Evolutionary conservation across 2,329 filamentous ascomycete genomes (phyloP).

Genomic region (Aulographum hederae): DNA sequence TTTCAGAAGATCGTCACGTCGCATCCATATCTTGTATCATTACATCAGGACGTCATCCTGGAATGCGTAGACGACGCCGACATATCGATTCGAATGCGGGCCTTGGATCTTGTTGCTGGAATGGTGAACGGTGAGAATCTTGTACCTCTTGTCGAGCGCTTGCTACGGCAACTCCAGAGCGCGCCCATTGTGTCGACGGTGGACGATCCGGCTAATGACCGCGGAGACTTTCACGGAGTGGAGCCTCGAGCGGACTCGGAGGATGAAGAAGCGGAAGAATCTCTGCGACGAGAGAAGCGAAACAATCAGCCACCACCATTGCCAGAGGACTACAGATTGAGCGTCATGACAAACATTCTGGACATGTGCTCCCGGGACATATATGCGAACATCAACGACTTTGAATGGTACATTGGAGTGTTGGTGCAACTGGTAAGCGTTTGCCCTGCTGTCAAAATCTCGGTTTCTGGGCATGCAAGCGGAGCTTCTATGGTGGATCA

Average conservation of each 20-base stretch:
- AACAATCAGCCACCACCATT: conserved; percentile 37
- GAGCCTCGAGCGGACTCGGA: conserved; percentile 35
- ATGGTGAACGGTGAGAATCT: conserved; percentile 88
- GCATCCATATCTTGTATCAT: conserved; percentile 71
- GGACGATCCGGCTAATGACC: conserved; percentile 28
- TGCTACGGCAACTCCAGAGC: conserved; percentile 68
- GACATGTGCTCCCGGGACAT: conserved; percentile 82
- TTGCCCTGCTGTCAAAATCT: conserved; percentile 34
- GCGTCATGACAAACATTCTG: conserved; percentile 67
- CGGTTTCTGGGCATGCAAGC: conserved; percentile 2
- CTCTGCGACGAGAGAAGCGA: conserved; percentile 31
- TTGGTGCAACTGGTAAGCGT: conserved; percentile 63
- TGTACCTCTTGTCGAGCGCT: conserved; percentile 62
- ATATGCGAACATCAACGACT: conserved; percentile 68
- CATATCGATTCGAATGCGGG: conserved; percentile 86
- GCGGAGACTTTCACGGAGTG: conserved; percentile 21
- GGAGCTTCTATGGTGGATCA: conserved; percentile 6
- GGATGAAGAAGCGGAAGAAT: conserved; percentile 36
- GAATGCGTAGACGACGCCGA: conserved; percentile 92
- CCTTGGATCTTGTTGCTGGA: conserved; percentile 75
- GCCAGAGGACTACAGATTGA: conserved; percentile 70
- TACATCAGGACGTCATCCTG: conserved; percentile 91
- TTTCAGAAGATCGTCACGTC: conserved; percentile 89
- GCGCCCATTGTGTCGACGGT: conserved; percentile 36
- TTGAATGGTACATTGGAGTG: conserved; percentile 94